Percentiles rank a stretch among this genome's conserved stretches.
phyloP scores from a whole-genome alignment of 331 rosid genomes.

The Rhamnella rubrinervis region DNA sequence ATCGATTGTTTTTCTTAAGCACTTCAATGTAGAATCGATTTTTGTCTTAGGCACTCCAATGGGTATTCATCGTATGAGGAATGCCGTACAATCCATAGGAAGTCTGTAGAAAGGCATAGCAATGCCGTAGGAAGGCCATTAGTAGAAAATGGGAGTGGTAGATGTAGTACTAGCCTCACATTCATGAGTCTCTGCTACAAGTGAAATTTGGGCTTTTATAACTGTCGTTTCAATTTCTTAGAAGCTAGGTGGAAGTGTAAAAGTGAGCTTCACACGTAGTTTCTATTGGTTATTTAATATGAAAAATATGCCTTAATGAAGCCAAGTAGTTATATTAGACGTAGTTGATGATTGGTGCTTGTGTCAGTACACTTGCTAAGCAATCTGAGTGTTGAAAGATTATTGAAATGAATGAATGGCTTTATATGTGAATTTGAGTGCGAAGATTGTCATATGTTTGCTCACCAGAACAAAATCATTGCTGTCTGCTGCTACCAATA shows the following conservation, averaged over 20 bases:
- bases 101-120: too few species aligned
- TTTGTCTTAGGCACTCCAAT: not conserved
- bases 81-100: too few species aligned
- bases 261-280: not conserved
- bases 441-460: not conserved
- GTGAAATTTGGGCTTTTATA: not conserved
- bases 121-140: too few species aligned
- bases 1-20: not conserved
- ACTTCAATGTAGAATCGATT: not conserved
- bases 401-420: not conserved
- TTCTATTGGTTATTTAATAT: not conserved
- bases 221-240: not conserved
- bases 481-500: conserved; percentile 15
- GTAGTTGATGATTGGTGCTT: not conserved
- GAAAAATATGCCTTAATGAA: not conserved
- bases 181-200: not conserved
- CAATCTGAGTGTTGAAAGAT: not conserved
- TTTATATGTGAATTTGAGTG: not conserved
- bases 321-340: not conserved
- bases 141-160: not conserved
- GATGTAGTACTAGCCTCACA: not conserved
- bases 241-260: not conserved
- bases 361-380: not conserved
- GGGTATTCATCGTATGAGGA: not conserved
- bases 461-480: too few species aligned